phyloP scores from a whole-genome alignment of 2,329 filamentous ascomycete genomes.

The Venturia pyrina region DNA sequence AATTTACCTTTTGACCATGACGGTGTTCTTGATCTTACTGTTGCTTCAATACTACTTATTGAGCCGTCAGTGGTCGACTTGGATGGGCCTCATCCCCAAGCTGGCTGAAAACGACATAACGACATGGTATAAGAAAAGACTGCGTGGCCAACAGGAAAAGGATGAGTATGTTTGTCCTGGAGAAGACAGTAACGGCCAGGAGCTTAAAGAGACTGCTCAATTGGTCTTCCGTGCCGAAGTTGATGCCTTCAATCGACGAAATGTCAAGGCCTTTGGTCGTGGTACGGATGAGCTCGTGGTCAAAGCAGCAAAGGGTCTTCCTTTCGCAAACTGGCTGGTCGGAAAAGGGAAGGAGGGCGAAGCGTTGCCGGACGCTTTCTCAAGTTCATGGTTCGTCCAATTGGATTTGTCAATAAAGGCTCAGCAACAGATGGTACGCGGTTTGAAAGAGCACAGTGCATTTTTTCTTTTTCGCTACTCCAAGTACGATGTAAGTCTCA shows the following conservation, averaged over 20 bases:
- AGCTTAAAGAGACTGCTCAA: neutral
- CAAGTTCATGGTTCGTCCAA: slow-evolving; percentile 4
- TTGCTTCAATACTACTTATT: neutral
- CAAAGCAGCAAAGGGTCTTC: slow-evolving; percentile 1
- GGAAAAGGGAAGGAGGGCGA: neutral
- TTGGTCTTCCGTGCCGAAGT: neutral
- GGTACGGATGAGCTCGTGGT: neutral
- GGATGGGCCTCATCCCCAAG: neutral
- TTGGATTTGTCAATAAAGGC: neutral
- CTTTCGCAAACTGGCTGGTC: neutral
- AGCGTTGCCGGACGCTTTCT: neutral
- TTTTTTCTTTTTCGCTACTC: slow-evolving; percentile 1
- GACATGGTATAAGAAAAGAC: neutral
- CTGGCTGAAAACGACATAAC: neutral
- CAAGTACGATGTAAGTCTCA: slow-evolving; percentile 3
- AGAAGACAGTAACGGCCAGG: neutral
- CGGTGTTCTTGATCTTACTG: neutral
- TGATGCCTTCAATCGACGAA: neutral
- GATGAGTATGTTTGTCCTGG: neutral
- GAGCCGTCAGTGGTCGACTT: slow-evolving; percentile 6
- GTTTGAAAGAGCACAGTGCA: slow-evolving; percentile 6
- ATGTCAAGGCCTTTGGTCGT: neutral
- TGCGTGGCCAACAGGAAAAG: neutral
- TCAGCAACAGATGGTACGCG: slow-evolving; percentile 1
- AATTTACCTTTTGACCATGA: neutral